Evolutionary conservation across 345 rosid genomes (phyloP).

Genomic region (Eucalyptus tenuipes): DNA sequence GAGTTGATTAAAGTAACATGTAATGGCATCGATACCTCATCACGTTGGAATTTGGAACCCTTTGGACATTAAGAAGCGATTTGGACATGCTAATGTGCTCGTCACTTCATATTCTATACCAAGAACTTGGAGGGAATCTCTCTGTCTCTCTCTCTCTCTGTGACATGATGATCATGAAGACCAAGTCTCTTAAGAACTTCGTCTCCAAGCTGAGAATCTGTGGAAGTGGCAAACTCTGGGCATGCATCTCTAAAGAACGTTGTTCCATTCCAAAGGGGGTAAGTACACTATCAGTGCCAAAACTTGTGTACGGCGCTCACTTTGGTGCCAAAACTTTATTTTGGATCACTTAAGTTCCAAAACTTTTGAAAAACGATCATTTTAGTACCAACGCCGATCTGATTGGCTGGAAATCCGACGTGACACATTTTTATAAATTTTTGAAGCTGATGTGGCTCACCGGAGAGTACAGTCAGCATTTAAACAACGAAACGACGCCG

Average conservation of each 20-base stretch:
- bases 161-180: neutral
- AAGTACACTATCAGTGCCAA: no score
- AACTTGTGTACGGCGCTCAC: no score
- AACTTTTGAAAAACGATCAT: no score
- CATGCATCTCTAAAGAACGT: neutral
- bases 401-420: no score
- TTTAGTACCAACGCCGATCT: no score
- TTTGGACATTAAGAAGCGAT: neutral
- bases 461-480: no score
- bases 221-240: neutral
- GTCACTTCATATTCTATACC: neutral
- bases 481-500: no score
- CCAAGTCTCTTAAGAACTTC: neutral
- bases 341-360: no score
- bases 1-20: neutral
- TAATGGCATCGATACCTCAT: neutral
- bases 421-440: no score
- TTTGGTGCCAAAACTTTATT: no score
- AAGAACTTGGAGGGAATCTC: neutral
- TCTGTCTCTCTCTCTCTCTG: no score
- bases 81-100: neutral
- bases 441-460: no score
- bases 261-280: slow-evolving; percentile 6
- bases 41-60: neutral
- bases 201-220: neutral